phyloP scores from a whole-genome alignment of 179 eudicot species.

The Spinacia oleracea region DNA sequence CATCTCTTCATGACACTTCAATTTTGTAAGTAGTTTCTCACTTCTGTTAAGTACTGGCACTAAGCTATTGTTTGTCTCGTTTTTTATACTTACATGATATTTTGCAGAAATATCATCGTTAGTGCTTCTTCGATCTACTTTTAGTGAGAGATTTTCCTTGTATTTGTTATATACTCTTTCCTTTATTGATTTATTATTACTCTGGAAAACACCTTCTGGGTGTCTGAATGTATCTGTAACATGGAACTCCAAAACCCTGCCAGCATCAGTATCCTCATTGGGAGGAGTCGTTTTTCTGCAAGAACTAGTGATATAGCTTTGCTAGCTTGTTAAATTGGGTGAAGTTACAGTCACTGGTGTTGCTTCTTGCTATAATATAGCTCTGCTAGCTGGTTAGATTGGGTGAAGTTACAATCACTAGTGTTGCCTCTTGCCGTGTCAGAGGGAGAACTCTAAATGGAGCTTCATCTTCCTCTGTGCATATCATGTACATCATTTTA shows the following conservation, averaged over 20 bases:
- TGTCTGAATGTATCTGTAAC: not conserved
- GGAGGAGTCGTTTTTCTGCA: not conserved
- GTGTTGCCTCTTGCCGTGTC: not conserved
- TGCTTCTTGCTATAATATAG: not conserved
- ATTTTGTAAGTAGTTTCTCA: slow-evolving; percentile 56
- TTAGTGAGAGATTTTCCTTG: not conserved
- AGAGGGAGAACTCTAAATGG: not conserved
- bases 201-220: not conserved
- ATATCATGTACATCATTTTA: not conserved
- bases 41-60: not conserved
- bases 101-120: not conserved
- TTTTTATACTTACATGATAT: not conserved
- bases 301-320: not conserved
- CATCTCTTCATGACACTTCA: slow-evolving; percentile 82
- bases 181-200: not conserved
- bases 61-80: not conserved
- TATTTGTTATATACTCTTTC: not conserved
- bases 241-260: not conserved
- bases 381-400: not conserved
- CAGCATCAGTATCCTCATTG: too few relatives aligned
- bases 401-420: not conserved
- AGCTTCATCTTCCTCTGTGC: not conserved
- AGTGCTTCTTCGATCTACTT: slow-evolving; percentile 3
- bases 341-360: not conserved
- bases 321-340: not conserved